Evolutionary conservation across 441 rosid species (phyloP).

Genomic region (Iberis amara): DNA sequence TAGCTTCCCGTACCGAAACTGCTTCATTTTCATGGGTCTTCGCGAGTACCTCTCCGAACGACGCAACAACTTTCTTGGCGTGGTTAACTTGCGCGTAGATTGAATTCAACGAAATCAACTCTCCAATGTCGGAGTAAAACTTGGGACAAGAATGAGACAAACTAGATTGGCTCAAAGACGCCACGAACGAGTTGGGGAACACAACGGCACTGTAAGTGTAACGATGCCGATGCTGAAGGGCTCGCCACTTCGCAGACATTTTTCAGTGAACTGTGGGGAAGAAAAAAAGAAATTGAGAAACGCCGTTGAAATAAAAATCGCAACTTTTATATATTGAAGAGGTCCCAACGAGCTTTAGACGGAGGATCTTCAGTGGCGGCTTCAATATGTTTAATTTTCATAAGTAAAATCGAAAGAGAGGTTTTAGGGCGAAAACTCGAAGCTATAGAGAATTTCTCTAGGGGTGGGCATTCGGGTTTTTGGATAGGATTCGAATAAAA

Average conservation of each 20-base stretch:
- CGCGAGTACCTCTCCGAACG: constrained; percentile 43
- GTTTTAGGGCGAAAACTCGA: constrained; percentile 11
- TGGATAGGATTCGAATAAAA: too few relatives aligned
- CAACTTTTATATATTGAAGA: not conserved
- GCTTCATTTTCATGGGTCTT: constrained; percentile 21
- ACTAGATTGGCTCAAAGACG: constrained; percentile 40
- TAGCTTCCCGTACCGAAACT: constrained; percentile 33
- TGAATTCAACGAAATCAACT: constrained; percentile 62
- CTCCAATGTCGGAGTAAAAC: constrained; percentile 45
- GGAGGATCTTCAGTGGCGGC: constrained; percentile 1
- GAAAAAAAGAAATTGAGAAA: not conserved
- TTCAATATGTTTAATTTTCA: constrained; percentile 3
- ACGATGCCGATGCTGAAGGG: not conserved
- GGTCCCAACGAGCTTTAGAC: not conserved
- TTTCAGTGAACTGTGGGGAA: not conserved
- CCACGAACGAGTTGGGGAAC: constrained; percentile 51
- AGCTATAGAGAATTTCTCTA: too few relatives aligned
- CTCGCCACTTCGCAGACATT: not conserved
- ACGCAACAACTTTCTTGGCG: constrained; percentile 54
- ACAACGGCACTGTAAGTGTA: constrained; percentile 41
- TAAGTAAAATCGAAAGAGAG: not conserved
- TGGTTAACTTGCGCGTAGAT: constrained; percentile 67
- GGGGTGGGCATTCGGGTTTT: too few relatives aligned
- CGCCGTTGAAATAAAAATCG: not conserved
- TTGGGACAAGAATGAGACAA: constrained; percentile 35